Base-by-base conservation (phyloP, 257 asterid species). In the Petunia secreta region DNA sequence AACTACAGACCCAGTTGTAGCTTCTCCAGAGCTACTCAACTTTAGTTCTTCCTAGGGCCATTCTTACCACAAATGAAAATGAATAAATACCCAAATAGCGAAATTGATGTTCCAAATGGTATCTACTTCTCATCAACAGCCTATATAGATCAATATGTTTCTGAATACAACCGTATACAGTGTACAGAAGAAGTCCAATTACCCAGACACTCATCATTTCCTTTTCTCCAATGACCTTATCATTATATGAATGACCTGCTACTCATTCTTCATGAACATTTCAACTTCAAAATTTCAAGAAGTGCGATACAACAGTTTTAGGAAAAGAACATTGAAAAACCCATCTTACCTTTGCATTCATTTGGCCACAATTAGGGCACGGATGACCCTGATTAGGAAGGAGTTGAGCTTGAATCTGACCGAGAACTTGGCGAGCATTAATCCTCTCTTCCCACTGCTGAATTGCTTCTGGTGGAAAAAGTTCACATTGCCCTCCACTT, bases 281-380 rank as follows among this genome's bases (percentile, higher is more conserved):
- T 14, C 76, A 44, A 44, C 58, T 69, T 69, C 58, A 46, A 44
- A 63, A 44, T 69, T 46, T 71, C 59, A 5, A 71, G 6, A 69
- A 16, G 39, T 48, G 58, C 10, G 60, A 57, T 69, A 50, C 44
- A 0, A 50, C 2, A 2, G 15, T 48, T 48, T 48, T 13, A n/a
- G 9, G 16, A 48, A 34, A 71, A 48, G 15, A 59, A 50, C 8
- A 14, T 57, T 53, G 50, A 67, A 63, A 25, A 58, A 34, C 11
- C 55, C 46, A 38, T 62, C 87, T 87, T 55, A 94, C 97, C 97
- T 95, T 95, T 63, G 80, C 86, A 79, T 93, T 95, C 38, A 59
- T 54, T 74, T 93, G 98, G 79, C 93, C 84, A 63, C 97, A 93
- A 80, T 15, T 83, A 52, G 98, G 97, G 81, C 99, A 93, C 44